Conservation (phyloP, 2,329 filamentous ascomycete species). For the Byssochlamys sp. region DNA sequence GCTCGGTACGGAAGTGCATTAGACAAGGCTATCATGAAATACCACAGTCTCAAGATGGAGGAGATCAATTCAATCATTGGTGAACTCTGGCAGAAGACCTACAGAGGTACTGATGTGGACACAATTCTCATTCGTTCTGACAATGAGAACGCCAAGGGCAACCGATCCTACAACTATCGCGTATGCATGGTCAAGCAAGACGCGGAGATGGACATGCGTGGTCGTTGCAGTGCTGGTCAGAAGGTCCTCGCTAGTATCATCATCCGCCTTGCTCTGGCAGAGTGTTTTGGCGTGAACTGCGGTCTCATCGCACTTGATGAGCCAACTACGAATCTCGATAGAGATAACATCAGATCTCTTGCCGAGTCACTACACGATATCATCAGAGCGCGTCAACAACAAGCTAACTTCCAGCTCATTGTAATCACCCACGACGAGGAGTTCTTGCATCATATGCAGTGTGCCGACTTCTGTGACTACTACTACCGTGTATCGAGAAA, state of each 20-base stretch:
- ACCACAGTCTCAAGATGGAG: slow-evolving; percentile 92
- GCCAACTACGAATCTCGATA: slow-evolving; percentile 91
- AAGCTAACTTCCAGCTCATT: slow-evolving; percentile 94
- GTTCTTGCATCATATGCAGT: slow-evolving; percentile 86
- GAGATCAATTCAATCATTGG: slow-evolving; percentile 92
- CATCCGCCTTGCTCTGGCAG: slow-evolving; percentile 87
- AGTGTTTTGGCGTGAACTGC: slow-evolving; percentile 93
- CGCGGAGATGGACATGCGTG: slow-evolving; percentile 98
- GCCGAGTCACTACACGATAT: slow-evolving; percentile 78
- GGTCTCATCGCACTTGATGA: slow-evolving; percentile 94
- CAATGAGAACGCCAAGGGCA: slow-evolving; percentile 63
- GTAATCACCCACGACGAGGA: slow-evolving; percentile 98
- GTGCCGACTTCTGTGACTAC: slow-evolving; percentile 80
- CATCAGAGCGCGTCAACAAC: slow-evolving; percentile 69
- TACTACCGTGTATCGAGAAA: slow-evolving; percentile 83
- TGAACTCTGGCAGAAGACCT: slow-evolving; percentile 94
- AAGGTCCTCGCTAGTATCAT: slow-evolving; percentile 96
- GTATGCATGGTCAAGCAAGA: slow-evolving; percentile 97
- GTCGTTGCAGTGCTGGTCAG: slow-evolving; percentile 89
- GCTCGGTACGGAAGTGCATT: slow-evolving; percentile 72
- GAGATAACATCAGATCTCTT: slow-evolving; percentile 84
- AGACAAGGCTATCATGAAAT: slow-evolving; percentile 95
- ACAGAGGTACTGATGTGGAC: slow-evolving; percentile 94
- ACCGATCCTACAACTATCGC: slow-evolving; percentile 89
- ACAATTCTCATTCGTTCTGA: slow-evolving; percentile 92